phyloP scores from a whole-genome alignment of 2,329 filamentous ascomycete genomes.

The Colletotrichum ledebouriae region DNA sequence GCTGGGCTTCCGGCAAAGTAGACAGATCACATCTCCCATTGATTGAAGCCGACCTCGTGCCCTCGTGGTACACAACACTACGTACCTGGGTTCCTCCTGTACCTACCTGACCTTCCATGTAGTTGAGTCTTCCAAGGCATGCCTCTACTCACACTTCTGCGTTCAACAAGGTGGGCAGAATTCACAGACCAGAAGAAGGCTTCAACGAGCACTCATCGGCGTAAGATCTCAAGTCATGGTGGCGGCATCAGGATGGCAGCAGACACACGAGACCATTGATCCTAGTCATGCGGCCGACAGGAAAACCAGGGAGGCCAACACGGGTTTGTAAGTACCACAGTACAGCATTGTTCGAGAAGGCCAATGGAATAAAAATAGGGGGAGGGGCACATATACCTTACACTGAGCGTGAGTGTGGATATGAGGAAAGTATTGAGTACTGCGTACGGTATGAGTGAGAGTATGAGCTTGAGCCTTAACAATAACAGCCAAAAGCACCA shows the following conservation, averaged over 20 bases:
- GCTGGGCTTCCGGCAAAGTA: conserved; percentile 27
- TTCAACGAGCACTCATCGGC: conserved; percentile 2
- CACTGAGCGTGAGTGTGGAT: not conserved
- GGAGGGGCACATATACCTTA: not conserved
- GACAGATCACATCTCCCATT: conserved; percentile 42
- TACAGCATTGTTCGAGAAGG: conserved; percentile 41
- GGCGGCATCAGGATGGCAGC: not conserved
- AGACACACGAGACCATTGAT: conserved; percentile 5
- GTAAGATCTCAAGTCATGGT: no score
- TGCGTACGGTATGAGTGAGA: no score
- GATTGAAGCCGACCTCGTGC: conserved; percentile 38
- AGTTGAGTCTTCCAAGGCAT: not conserved
- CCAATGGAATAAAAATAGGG: conserved; percentile 36
- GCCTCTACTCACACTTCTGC: not conserved
- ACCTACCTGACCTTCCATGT: not conserved
- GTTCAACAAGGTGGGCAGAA: not conserved
- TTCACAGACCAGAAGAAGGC: conserved; percentile 11
- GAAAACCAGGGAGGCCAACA: conserved; percentile 1
- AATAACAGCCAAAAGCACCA: not conserved
- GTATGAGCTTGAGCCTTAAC: not conserved
- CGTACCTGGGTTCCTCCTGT: not conserved
- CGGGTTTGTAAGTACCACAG: not conserved
- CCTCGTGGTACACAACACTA: not conserved
- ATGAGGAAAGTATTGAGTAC: no score
- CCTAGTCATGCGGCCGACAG: conserved; percentile 9